phyloP scores from a whole-genome alignment of 2,329 filamentous ascomycete genomes.

The Phaeosphaeria sp. region DNA sequence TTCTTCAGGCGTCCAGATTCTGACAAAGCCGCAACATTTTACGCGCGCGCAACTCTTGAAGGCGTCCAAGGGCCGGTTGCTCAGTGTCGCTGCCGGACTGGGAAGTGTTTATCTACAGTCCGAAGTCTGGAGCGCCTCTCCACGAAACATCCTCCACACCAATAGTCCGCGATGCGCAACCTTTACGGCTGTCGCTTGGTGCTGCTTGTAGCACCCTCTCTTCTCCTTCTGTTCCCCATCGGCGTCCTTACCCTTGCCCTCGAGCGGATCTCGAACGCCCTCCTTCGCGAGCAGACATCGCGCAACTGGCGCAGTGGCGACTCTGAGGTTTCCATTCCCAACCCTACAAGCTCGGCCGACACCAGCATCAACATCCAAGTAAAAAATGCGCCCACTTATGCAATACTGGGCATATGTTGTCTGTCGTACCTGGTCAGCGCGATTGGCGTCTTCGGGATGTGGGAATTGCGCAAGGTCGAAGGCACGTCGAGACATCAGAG shows the following conservation, averaged over 20 bases:
- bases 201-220: constrained; percentile 25
- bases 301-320: constrained; percentile 10
- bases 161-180: constrained; percentile 24
- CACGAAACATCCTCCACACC: background rate
- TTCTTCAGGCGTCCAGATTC: background rate
- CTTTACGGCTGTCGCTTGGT: constrained; percentile 28
- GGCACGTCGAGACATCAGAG: constrained; percentile 29
- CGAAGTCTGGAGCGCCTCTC: too few relatives aligned
- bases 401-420: constrained; percentile 25
- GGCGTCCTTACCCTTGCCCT: constrained; percentile 29
- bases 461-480: constrained; percentile 37
- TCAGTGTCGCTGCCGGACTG: background rate
- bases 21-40: background rate
- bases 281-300: constrained; percentile 16
- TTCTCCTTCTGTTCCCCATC: constrained; percentile 32
- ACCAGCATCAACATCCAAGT: constrained; percentile 20
- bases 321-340: background rate
- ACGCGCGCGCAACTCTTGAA: background rate
- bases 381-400: constrained; percentile 18
- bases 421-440: constrained; percentile 24
- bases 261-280: constrained; percentile 31
- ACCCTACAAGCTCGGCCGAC: constrained; percentile 1
- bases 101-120: background rate
- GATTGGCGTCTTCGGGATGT: constrained; percentile 30
- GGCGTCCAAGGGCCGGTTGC: background rate